These are phyloP conservation scores for Kwoniella botswanensis DNA, from an alignment of 768 basidiomycete species.

Conservation along the genomic window DNA sequence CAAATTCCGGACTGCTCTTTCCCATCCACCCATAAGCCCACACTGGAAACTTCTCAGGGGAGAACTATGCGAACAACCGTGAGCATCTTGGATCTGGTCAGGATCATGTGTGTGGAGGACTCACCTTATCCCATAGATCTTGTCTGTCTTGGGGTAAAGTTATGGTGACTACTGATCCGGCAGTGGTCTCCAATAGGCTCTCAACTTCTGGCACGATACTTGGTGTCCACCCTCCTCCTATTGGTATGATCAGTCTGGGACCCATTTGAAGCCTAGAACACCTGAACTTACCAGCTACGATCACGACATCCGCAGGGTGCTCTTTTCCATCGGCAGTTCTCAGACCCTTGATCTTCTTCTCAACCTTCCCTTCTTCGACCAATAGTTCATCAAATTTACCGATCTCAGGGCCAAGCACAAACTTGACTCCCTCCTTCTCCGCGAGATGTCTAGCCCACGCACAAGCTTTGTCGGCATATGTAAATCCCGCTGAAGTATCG, in stretches of 20 bases:
- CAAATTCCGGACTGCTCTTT: slow-evolving; percentile 32
- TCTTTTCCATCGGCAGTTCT: slow-evolving; percentile 34
- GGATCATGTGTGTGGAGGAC: not conserved
- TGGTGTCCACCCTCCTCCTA: slow-evolving; percentile 46
- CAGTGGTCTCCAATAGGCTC: slow-evolving; percentile 36
- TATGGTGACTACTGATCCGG: slow-evolving; percentile 33
- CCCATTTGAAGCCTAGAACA: not conserved
- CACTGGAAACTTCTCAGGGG: slow-evolving; percentile 37
- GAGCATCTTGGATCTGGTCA: too few relatives aligned
- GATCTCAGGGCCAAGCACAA: slow-evolving; percentile 27
- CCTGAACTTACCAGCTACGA: slow-evolving; percentile 36
- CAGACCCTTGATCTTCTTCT: slow-evolving; percentile 21
- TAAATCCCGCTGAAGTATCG: slow-evolving; percentile 41
- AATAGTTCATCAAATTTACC: slow-evolving; percentile 33
- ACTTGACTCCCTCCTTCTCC: slow-evolving; percentile 35
- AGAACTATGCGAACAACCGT: slow-evolving; percentile 16
- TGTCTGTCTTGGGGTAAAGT: slow-evolving; percentile 33
- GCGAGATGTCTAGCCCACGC: slow-evolving; percentile 33
- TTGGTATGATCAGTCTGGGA: too few relatives aligned
- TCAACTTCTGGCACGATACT: slow-evolving; percentile 30
- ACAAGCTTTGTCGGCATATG: slow-evolving; percentile 41
- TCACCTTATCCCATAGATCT: slow-evolving; percentile 34
- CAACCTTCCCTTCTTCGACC: not conserved
- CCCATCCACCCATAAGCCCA: slow-evolving; percentile 44
- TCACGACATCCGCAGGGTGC: slow-evolving; percentile 30